phyloP scores from a whole-genome alignment of 31 red algal genomes.

The Bonnemaisonia californica region DNA sequence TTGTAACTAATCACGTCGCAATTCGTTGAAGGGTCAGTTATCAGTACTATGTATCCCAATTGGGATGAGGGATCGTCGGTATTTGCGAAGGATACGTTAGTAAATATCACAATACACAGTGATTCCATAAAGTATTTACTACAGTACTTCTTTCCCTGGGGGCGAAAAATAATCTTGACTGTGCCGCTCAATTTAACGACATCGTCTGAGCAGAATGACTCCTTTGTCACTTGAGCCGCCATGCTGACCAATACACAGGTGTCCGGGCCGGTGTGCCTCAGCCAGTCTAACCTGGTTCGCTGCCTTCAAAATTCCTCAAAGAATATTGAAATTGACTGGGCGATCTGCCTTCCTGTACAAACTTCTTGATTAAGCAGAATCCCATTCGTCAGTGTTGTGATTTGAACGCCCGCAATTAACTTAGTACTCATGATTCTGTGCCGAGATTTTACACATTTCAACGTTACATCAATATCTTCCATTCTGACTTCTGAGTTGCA shows the following conservation, averaged over 20 bases:
- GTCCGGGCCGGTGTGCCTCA: too few relatives aligned
- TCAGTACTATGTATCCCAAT: constrained; percentile 33
- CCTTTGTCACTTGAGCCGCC: constrained; percentile 11
- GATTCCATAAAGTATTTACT: not conserved
- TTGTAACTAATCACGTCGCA: constrained; percentile 19
- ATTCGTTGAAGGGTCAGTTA: constrained; percentile 25
- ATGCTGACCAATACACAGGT: not conserved
- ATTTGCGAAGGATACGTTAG: constrained; percentile 29
- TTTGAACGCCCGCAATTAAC: constrained; percentile 19
- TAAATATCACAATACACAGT: constrained; percentile 28
- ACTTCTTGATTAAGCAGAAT: constrained; percentile 10
- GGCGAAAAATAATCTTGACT: not conserved
- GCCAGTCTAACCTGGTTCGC: too few relatives aligned
- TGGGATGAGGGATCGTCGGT: constrained; percentile 41
- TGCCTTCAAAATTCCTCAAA: not conserved
- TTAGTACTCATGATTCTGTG: not conserved
- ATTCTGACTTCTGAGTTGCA: not conserved
- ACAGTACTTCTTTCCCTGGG: not conserved
- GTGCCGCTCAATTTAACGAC: not conserved
- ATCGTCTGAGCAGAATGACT: not conserved
- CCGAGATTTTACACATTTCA: not conserved
- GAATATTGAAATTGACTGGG: too few relatives aligned
- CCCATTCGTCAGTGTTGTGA: not conserved
- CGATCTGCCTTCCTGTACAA: too few relatives aligned
- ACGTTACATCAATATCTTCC: not conserved